Evolutionary conservation across 2,329 filamentous ascomycete species (phyloP), one percentile per base, ranked within the genome.

Genomic region (Colletotrichum tabaci): DNA sequence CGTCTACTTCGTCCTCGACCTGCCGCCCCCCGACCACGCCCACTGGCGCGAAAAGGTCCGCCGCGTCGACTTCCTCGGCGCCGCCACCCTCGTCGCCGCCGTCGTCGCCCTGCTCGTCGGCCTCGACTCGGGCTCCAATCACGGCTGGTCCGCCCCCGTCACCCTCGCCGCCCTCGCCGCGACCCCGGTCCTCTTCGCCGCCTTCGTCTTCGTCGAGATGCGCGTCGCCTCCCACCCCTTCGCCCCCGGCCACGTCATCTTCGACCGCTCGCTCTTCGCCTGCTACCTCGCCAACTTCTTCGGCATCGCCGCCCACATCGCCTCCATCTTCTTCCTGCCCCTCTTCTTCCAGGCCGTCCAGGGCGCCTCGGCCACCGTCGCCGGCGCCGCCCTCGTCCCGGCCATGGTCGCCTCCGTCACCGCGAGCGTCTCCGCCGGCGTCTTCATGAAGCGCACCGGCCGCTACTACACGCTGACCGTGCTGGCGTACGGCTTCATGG

Each of bases 281-380:
- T 90, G 88, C 78, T 95, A 92, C 76, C 80, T 90, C 1, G 89
- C 89, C 79, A 94, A 94, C 79, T 93, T 94, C 82, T 94, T 94
- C 79, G 86, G 88, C 62, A 88, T 92, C 64, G 89, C 86, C 1
- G 90, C 88, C 16, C 82, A 86, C 72, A 82, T 85, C 77, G 87
- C 88, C 0, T 82, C 87, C 1, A 74, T 93, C 4, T 96, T 94
- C 83, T 94, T 93, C 81, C 83, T 94, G n/a, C 92, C 93, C 1
- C 84, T 96, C 2, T 94, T 92, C 81, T 94, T 93, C 81, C 94
- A 96, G 80, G 93, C 91, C 6, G 91, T 92, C 0, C 85, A 92
- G 61, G 89, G 89, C 6, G 82, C 90, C 30, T 87, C 87, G 4
- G 91, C 93, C 1, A 90, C 91, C 0, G 80, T 85, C 65, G 89